These are phyloP conservation scores for Tylopilus felleus DNA, from an alignment of 768 basidiomycete genomes.

Conservation along the genomic window DNA sequence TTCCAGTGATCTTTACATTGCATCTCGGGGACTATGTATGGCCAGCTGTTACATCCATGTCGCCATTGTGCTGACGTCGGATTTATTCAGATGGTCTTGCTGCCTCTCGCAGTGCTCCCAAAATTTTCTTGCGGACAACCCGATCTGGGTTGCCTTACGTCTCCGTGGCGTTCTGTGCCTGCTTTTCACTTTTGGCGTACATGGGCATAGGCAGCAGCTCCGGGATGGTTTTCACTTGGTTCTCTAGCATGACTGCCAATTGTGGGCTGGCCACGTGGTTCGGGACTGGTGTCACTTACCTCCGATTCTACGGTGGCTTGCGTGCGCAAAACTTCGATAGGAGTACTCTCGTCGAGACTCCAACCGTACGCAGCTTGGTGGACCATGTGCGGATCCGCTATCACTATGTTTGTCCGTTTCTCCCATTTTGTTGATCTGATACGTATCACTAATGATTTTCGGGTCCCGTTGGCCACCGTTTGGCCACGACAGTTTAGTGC, in stretches of 20 bases:
- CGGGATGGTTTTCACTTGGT: slow-evolving; percentile 41
- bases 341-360: slow-evolving; percentile 35
- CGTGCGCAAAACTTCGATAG: slow-evolving; percentile 47
- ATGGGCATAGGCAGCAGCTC: slow-evolving; percentile 36
- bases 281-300: slow-evolving; percentile 40
- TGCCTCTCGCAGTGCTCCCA: slow-evolving; percentile 39
- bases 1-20: slow-evolving; percentile 35
- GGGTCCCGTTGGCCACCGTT: background rate
- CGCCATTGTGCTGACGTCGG: slow-evolving; percentile 16
- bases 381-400: slow-evolving; percentile 22
- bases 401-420: slow-evolving; percentile 34
- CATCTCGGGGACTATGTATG: slow-evolving; percentile 34
- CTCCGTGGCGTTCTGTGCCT: slow-evolving; percentile 27
- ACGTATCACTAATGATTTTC: background rate
- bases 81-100: slow-evolving; percentile 46
- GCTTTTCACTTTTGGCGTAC: slow-evolving; percentile 36
- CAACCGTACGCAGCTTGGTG: slow-evolving; percentile 43
- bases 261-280: slow-evolving; percentile 42
- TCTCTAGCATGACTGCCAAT: slow-evolving; percentile 31
- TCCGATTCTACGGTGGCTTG: slow-evolving; percentile 34
- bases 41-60: background rate
- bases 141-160: slow-evolving; percentile 42
- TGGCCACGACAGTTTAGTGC: slow-evolving; percentile 30
- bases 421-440: background rate
- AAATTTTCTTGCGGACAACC: slow-evolving; percentile 34